phyloP scores from a whole-genome alignment of 768 basidiomycete species.

The Harrya chromipes region DNA sequence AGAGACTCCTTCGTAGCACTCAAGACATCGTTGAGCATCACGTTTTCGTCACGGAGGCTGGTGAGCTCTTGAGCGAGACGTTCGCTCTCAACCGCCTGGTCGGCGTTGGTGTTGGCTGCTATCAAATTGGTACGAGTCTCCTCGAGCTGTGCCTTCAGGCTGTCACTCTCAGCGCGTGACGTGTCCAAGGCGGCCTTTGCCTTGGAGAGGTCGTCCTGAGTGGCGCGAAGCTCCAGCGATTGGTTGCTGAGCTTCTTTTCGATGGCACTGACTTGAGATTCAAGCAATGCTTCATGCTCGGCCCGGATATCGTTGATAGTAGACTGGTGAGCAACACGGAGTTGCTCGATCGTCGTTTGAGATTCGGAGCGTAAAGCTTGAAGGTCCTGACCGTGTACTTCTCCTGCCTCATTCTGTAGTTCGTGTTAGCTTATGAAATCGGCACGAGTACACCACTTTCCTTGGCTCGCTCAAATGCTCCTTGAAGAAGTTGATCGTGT shows the following conservation, averaged over 20 bases:
- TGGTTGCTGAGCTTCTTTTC: slow-evolving; percentile 64
- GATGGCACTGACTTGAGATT: slow-evolving; percentile 50
- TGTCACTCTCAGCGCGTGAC: slow-evolving; percentile 52
- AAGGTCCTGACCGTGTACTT: slow-evolving; percentile 65
- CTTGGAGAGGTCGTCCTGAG: slow-evolving; percentile 79
- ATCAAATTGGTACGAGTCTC: slow-evolving; percentile 49
- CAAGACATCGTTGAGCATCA: slow-evolving; percentile 62
- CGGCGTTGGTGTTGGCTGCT: slow-evolving; percentile 40
- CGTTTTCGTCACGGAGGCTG: slow-evolving; percentile 66
- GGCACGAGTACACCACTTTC: slow-evolving; percentile 34
- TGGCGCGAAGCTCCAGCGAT: slow-evolving; percentile 75
- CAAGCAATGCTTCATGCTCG: slow-evolving; percentile 61
- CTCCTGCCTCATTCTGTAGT: slow-evolving; percentile 65
- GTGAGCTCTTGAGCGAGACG: slow-evolving; percentile 58
- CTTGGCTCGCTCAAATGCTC: slow-evolving; percentile 79
- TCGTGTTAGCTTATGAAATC: slow-evolving; percentile 7
- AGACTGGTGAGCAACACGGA: slow-evolving; percentile 58
- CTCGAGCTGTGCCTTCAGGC: slow-evolving; percentile 61
- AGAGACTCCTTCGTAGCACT: slow-evolving; percentile 68
- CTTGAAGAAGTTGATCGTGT: slow-evolving; percentile 56
- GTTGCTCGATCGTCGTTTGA: slow-evolving; percentile 62
- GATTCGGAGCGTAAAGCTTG: slow-evolving; percentile 67
- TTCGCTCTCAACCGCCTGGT: slow-evolving; percentile 53
- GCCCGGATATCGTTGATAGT: slow-evolving; percentile 59
- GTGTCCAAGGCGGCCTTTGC: slow-evolving; percentile 59